A percentile compares a stretch with the other conserved stretches of the same genome.
phyloP scores from a whole-genome alignment of 805 yeast genomes.

The Wickerhamiella domercqiae region DNA sequence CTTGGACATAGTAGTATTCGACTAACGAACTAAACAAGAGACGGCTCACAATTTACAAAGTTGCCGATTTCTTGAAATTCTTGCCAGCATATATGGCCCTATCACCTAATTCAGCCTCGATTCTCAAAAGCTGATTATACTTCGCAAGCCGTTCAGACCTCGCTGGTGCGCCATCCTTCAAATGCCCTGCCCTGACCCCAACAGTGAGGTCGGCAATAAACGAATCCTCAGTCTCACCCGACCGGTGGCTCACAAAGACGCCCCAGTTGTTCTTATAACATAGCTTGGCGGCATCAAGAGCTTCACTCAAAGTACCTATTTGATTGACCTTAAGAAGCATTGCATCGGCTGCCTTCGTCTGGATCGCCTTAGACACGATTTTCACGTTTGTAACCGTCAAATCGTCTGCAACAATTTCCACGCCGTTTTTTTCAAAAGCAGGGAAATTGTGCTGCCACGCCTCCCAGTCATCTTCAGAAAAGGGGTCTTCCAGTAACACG shows the following conservation, averaged over 20 bases:
- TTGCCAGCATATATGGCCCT: conserved; percentile 93
- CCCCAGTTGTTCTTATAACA: conserved; percentile 97
- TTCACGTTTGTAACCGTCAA: conserved; percentile 96
- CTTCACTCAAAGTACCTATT: conserved; percentile 92
- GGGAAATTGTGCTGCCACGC: conserved; percentile 85
- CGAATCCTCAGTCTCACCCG: conserved; percentile 99
- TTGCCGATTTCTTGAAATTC: conserved; percentile 77
- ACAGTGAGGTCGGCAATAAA: conserved; percentile 95
- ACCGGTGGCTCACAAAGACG: conserved; percentile 99
- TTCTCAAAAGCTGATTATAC: conserved; percentile 94
- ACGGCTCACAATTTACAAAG: too few species aligned
- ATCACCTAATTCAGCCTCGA: conserved; percentile 96
- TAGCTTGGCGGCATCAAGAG: conserved; percentile 92
- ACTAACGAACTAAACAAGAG: too few species aligned
- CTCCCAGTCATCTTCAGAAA: conserved; percentile 99
- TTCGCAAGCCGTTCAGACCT: conserved; percentile 99
- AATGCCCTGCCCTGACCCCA: conserved; percentile 96
- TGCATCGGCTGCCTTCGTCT: conserved; percentile 90
- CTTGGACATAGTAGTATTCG: too few species aligned
- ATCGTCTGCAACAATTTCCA: conserved; percentile 96
- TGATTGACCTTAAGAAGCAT: conserved; percentile 96
- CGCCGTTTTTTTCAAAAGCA: conserved; percentile 41
- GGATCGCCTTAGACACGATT: conserved; percentile 90
- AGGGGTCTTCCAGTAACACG: conserved; percentile 97
- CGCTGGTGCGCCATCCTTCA: conserved; percentile 99